Evolutionary conservation across 192 early-diverging fungal species (phyloP), one percentile per base, ranked within the genome.

Genomic region (Coemansia sp.): DNA sequence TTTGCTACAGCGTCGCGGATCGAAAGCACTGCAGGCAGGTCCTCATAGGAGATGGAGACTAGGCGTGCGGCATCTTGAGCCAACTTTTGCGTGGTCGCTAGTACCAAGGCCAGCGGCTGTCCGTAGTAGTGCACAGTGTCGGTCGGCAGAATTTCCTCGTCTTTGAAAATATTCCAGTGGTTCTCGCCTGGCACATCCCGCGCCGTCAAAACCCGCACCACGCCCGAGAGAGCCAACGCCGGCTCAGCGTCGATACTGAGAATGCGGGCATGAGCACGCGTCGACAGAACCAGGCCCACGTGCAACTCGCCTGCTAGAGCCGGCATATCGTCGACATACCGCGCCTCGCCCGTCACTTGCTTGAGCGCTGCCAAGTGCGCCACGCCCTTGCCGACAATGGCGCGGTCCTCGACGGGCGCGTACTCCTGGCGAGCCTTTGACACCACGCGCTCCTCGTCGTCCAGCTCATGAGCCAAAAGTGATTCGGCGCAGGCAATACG

Each of bases 291-390:
- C 63, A 94, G 71, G 11, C 76, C 88, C 58, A 84, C 86, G 70
- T 92, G 88, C 61, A 88, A 68, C 80, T 95, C 94, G 74, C 86
- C 87, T 12, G 79, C 65, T 2, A 88, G 41, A 31, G 75, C 74
- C 13, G 94, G 94, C 70, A 94, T 92, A 70, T 95, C 94, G 77
- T 95, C 93, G 5, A 89, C 69, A 69, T 94, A 95, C 27, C 87
- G 71, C n/a, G 93, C 93, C 74, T 93, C 91, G 41, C 94, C 94
- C 22, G 93, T 94, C 34, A 87, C 86, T 68, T 95, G 94, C 81
- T 92, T 93, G 67, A 92, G 77, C 12, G 91, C 93, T 31, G 91
- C 85, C 46, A 89, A 56, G 69, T 94, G 93, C 17, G 89, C 76
- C 15, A 91, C 78, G 38, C 80, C 72, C 62, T 88, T 80, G 20